Conservation (phyloP, 2,329 filamentous ascomycete genomes). For the Sclerotinia nivalis region DNA sequence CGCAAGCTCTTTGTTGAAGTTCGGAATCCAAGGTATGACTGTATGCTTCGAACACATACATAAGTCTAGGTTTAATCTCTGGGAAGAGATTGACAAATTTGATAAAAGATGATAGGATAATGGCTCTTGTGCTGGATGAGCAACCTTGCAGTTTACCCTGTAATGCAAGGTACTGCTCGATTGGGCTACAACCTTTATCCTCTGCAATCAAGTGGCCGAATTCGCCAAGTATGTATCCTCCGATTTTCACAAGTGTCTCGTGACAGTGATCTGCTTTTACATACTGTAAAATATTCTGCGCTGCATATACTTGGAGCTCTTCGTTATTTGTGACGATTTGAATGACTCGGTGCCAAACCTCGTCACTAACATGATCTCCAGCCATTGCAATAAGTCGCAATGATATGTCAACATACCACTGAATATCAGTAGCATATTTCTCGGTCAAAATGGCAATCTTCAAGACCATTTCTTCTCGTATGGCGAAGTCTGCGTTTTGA, state of each 20-base stretch:
- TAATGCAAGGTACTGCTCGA: slow-evolving; percentile 93
- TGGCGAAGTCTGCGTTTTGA: slow-evolving; percentile 95
- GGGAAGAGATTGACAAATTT: slow-evolving; percentile 99
- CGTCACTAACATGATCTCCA: slow-evolving; percentile 96
- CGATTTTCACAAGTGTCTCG: slow-evolving; percentile 97
- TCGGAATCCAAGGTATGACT: slow-evolving; percentile 95
- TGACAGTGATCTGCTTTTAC: slow-evolving; percentile 92
- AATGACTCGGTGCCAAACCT: slow-evolving; percentile 98
- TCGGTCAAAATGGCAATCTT: slow-evolving; percentile 98
- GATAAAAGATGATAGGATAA: slow-evolving; percentile 92
- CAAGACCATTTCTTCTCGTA: slow-evolving; percentile 97
- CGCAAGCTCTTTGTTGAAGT: slow-evolving; percentile 92
- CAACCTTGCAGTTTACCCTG: slow-evolving; percentile 87
- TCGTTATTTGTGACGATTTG: slow-evolving; percentile 99
- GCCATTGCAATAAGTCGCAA: slow-evolving; percentile 93
- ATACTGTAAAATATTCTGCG: slow-evolving; percentile 89
- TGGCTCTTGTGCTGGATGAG: slow-evolving; percentile 85
- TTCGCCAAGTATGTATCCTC: slow-evolving; percentile 91
- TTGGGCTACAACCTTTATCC: slow-evolving; percentile 86
- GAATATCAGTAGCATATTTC: slow-evolving; percentile 96
- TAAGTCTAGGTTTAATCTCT: slow-evolving; percentile 93
- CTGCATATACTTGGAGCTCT: slow-evolving; percentile 93
- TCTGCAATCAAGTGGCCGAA: slow-evolving; percentile 97
- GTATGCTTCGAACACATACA: slow-evolving; percentile 88
- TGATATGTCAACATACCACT: slow-evolving; percentile 99